Evolutionary conservation across 768 basidiomycete genomes (phyloP), one percentile per base, ranked within the genome.

Genomic region (Leccinum sublutescens): DNA sequence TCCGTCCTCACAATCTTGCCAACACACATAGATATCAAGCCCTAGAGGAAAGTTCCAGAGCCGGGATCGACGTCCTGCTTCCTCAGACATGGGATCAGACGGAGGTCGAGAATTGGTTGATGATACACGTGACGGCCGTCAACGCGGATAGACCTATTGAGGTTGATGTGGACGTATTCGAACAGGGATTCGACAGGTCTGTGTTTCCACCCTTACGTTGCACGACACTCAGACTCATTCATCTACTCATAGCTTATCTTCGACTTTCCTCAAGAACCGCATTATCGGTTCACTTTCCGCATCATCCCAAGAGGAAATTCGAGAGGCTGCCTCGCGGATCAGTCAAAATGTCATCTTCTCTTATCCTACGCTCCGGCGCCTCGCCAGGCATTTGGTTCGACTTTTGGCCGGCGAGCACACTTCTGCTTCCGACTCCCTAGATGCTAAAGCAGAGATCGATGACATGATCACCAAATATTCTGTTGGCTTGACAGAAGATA

Each of bases 321-420:
- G 60, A 27, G 57, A 52, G 31, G 65, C 62, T 2, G 67, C 60
- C 1, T 49, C 62, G 34, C 58, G 25, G 1, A 56, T 79, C 5
- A 36, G 63, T 4, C 73, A 73, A 59, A 81, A 80, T 54, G 62
- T 79, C 17, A 69, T 85, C 12, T 84, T 81, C 59, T 68, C 77
- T 38, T 71, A 79, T 56, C 82, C 82, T 0, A 68, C 74, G 0
- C 65, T 79, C 45, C 54, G 68, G 25, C 64, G 50, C 1, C 66
- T 80, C 36, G 72, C 77, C 15, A 60, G 59, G 5, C 71, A 71
- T 57, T 62, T 76, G 50, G 54, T 65, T 9, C 50, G 55, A 31
- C 17, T 55, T 27, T 31, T 63, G 14, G 53, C 27, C 2, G 33
- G 38, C 3, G 25, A 57, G 23, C 48, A 47, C 4, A 5, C 11